Evolutionary conservation across 1,284 basidiomycete genomes (phyloP).

Genomic region (Tremellales sp.): DNA sequence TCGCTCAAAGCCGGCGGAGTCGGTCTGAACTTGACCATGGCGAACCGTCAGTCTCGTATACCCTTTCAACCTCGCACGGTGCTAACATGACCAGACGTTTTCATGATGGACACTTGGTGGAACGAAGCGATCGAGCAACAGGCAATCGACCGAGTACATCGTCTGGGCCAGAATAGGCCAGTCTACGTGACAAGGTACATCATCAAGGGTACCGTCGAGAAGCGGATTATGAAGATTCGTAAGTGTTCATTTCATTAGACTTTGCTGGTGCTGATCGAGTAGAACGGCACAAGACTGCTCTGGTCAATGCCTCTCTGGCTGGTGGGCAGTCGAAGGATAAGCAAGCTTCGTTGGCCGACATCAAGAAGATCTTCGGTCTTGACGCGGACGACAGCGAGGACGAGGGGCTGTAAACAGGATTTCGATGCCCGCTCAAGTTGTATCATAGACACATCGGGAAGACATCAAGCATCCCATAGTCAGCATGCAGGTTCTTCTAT

Average conservation of each 20-base stretch:
- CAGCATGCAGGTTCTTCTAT: too few species aligned
- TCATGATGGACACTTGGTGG: slow-evolving; percentile 98
- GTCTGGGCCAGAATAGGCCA: slow-evolving; percentile 45
- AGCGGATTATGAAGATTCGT: slow-evolving; percentile 76
- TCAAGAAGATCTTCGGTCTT: slow-evolving; percentile 49
- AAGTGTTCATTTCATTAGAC: background rate
- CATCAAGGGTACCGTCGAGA: slow-evolving; percentile 59
- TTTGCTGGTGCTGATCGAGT: background rate
- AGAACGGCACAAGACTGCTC: slow-evolving; percentile 47
- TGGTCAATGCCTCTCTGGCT: slow-evolving; percentile 46
- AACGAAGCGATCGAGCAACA: slow-evolving; percentile 86
- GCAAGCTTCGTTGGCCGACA: slow-evolving; percentile 39
- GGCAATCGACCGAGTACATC: slow-evolving; percentile 59
- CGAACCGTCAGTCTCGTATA: slow-evolving; percentile 28
- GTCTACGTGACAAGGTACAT: slow-evolving; percentile 91
- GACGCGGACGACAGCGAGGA: slow-evolving; percentile 44
- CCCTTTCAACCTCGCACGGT: background rate
- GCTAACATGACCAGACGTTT: slow-evolving; percentile 66
- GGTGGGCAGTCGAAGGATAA: slow-evolving; percentile 38
- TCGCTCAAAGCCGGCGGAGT: slow-evolving; percentile 93
- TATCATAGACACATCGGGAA: too few species aligned
- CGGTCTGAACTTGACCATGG: slow-evolving; percentile 64
- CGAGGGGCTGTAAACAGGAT: slow-evolving; percentile 14
- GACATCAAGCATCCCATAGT: too few species aligned
- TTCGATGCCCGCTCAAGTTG: background rate